Base-by-base conservation (phyloP, 2,329 filamentous ascomycete genomes). In the Thermothelomyces thermophilus region DNA sequence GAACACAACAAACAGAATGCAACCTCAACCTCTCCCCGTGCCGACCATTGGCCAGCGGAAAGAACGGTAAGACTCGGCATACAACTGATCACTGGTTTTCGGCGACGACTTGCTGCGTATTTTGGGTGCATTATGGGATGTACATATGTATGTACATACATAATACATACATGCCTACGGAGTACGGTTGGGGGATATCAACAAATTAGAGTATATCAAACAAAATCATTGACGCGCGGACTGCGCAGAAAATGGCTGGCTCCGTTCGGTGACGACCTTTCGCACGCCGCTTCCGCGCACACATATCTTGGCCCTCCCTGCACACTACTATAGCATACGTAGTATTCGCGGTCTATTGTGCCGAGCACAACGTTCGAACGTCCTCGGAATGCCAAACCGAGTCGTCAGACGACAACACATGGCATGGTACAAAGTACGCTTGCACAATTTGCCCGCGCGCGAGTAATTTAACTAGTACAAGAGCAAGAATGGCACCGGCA, bases 361-460 rank as follows among this genome's bases (percentile, higher is more conserved):
- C 30, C 30, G 19, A 19, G 19, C 28, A 24, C 9, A 6, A 10
- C 19, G 20, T 8, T 14, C 17, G 19, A 2, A 10, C 24, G 24
- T 40, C 17, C 17, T 44, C 40, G n/a, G n/a, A 49, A 19, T 40
- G 24, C 42, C 36, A 46, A 50, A 50, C 48, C 48, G 37, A 45
- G 19, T 11, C 39, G 24, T 26, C 24, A 26, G 24, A 26, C 9
- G 11, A 5, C 11, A 16, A 17, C 39, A 8, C 8, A 37, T 37
- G 35, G 19, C 19, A 19, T 36, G 17, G 8, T 8, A 19, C 10
- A n/a, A n/a, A n/a, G n/a, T n/a, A n/a, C n/a, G n/a, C n/a, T n/a
- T n/a, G n/a, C n/a, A n/a, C n/a, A n/a, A 19, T 16, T 19, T 17
- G 14, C 19, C 22, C 20, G 19, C 26, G n/a, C 44, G 10, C 45